A percentile compares a stretch with the other conserved stretches of the same genome.
Conservation (phyloP, 305 asterid genomes). For the Rubia peregrina region DNA sequence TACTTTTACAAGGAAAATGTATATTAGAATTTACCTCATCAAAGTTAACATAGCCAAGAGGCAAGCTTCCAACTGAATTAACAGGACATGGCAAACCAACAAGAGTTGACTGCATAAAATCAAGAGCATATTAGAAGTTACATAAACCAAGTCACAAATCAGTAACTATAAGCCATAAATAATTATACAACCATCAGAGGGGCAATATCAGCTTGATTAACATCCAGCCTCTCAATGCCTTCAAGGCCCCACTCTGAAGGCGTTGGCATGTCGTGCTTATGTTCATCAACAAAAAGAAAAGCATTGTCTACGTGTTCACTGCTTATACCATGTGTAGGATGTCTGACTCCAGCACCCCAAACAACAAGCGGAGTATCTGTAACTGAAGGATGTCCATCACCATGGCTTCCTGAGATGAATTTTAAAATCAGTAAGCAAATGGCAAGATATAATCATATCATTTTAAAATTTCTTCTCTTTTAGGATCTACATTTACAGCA, state of each 20-base stretch:
- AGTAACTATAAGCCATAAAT: constrained; percentile 19
- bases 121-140: constrained; percentile 24
- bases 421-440: not conserved
- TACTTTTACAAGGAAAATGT: constrained; percentile 2
- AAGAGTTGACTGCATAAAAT: constrained; percentile 76
- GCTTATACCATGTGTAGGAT: constrained; percentile 45
- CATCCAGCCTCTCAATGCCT: constrained; percentile 84
- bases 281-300: constrained; percentile 76
- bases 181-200: constrained; percentile 75
- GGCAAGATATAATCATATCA: not conserved
- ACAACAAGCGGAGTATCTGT: constrained; percentile 96
- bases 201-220: constrained; percentile 98
- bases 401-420: constrained; percentile 70
- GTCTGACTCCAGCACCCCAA: constrained; percentile 87
- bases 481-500: not conserved
- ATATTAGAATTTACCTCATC: constrained; percentile 48
- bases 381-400: constrained; percentile 96
- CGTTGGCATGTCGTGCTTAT: constrained; percentile 73
- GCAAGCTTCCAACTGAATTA: constrained; percentile 89
- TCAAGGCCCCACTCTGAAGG: constrained; percentile 91
- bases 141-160: constrained; percentile 15
- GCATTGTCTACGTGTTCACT: constrained; percentile 37
- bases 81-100: constrained; percentile 92
- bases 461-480: not conserved
- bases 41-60: constrained; percentile 65